Base-by-base conservation (phyloP, 139 green algal genomes). In the Chlamydomonas sp. region DNA sequence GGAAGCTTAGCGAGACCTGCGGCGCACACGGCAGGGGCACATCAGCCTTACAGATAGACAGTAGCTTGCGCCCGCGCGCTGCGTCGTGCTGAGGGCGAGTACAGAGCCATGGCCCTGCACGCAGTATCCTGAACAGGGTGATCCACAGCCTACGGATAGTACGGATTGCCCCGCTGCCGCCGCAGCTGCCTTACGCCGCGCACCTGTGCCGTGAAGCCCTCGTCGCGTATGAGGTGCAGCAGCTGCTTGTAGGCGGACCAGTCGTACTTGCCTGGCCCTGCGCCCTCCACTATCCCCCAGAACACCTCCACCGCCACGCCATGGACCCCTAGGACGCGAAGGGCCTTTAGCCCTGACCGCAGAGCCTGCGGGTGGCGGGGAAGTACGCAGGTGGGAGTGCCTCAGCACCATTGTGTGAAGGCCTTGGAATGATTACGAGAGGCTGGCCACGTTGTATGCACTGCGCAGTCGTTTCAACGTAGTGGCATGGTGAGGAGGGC, bases 1-100 rank as follows among this genome's bases (percentile, higher is more conserved):
- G 90, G 76, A 95, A 94, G 86, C 91, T 93, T 9, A 95, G 87
- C 1, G 76, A 77, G 2, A 91, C 90, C 89, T 94, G 87, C 78
- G 81, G 68, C 17, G 8, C 62, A 76, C 58, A 63, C 7, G 61
- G 62, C 57, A 64, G 18, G 75, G 8, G 16, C 16, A 31, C 10
- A 60, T 76, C 79, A 73, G 12, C 20, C 20, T 49, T 78, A 57
- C n/a, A 78, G 15, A 78, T 78, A 57, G 17, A 57, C 14, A 78
- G 72, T 60, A 7, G 15, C 7, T 78, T 12, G 12, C 14, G 15
- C 9, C 6, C 7, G n/a, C 49, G 61, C 9, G 12, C 9, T 59
- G 31, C 74, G 74, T 60, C 17, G 74, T 79, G 64, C 58, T 31
- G 15, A 67, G 17, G 77, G 12, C 77, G 64, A 78, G 60, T 83